Percentiles rank a stretch among this genome's conserved stretches.
These are phyloP conservation scores for Odonthalia washingtoniensis DNA, from an alignment of 31 red algal species.

Conservation along the genomic window DNA sequence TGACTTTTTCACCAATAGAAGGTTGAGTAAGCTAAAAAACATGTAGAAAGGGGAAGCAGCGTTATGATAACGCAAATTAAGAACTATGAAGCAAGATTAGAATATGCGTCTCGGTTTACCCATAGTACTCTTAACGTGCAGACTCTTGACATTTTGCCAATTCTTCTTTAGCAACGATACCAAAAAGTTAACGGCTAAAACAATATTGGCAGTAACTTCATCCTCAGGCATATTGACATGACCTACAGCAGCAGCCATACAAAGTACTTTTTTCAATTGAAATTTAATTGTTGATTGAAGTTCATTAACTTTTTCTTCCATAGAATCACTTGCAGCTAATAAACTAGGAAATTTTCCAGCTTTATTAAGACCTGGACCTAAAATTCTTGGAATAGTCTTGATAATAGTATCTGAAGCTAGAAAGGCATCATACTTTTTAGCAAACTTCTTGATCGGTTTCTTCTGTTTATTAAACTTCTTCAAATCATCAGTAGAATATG, in stretches of 20 bases:
- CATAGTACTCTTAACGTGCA: slow-evolving; percentile 98
- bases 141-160: slow-evolving; percentile 99
- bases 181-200: slow-evolving; percentile 96
- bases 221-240: slow-evolving; percentile 93
- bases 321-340: slow-evolving; percentile 72
- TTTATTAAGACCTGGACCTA: slow-evolving; percentile 97
- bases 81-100: slow-evolving; percentile 52
- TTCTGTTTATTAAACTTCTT: slow-evolving; percentile 99
- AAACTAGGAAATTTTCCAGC: slow-evolving; percentile 96
- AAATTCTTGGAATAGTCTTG: slow-evolving; percentile 91
- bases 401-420: slow-evolving; percentile 94
- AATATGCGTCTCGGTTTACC: slow-evolving; percentile 93
- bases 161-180: slow-evolving; percentile 98
- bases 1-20: no score
- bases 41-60: no score
- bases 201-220: slow-evolving; percentile 91
- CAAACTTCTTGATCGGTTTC: slow-evolving; percentile 99
- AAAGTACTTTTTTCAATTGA: slow-evolving; percentile 98
- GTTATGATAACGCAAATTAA: no score
- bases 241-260: slow-evolving; percentile 92
- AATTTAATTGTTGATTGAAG: slow-evolving; percentile 94
- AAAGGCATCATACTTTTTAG: slow-evolving; percentile 98
- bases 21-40: no score
- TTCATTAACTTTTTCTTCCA: slow-evolving; percentile 91
- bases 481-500: slow-evolving; percentile 90